Base-by-base conservation (phyloP, 2,329 filamentous ascomycete genomes). In the Leptographium procerum region DNA sequence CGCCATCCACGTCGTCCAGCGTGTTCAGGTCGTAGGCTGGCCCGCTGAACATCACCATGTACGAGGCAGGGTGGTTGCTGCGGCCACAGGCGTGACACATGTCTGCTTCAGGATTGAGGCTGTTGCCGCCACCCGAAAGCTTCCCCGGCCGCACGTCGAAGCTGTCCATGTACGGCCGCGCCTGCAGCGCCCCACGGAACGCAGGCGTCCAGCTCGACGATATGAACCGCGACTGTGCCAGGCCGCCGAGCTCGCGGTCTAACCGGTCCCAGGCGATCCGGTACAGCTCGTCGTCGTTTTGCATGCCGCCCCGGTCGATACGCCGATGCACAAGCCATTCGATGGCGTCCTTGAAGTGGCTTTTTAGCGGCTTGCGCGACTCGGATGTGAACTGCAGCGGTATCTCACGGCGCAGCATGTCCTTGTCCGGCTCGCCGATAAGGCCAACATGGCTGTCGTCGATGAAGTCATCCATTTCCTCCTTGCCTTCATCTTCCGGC, bases 271-370 rank as follows among this genome's bases (percentile, higher is more conserved):
- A 91, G 0, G 87, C 84, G 29, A 87, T 75, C 14, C 72, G 66
- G 69, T 90, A 94, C 14, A 90, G 73, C 9, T 80, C 75, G 60
- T 88, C 82, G 6, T 79, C 72, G 22, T 78, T 72, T 19, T 56
- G 22, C 79, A 67, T 82, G 0, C 50, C 55, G 29, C 43, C 57
- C 31, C 87, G 88, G 63, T 91, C 86, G 55, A 94, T 77, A 64
- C 86, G 85, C 67, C 87, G 88, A 65, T 90, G 87, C 2, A 92
- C 84, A 71, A 91, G 86, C 88, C 88, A 92, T 67, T 90, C 87
- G 2, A 92, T 76, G 0, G 83, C 86, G 64, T 85, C 83, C 53
- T 80, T 81, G 72, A 92, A 92, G 55, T 91, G 82, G 45, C 89
- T 84, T 62, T 84, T 85, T 0, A 85, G 73, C 55, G 86, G 86